These are phyloP conservation scores for Entophlyctis luteolus DNA, from an alignment of 192 early-diverging fungal species.

Conservation along the genomic window DNA sequence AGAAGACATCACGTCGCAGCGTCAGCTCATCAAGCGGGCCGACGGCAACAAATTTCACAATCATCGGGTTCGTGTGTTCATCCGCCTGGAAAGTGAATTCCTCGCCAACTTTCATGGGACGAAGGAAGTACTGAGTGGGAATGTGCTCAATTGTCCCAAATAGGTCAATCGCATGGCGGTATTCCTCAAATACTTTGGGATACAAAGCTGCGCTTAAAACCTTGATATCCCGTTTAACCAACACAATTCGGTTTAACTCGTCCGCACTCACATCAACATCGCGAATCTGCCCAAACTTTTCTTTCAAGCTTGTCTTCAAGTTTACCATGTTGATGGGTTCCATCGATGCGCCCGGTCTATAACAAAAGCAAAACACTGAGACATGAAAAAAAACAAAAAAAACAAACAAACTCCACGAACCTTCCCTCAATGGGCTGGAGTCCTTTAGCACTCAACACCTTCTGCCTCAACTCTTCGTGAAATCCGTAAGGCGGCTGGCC, in stretches of 20 bases:
- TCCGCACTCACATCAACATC: conserved; percentile 52
- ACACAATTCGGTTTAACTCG: neutral
- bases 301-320: conserved; percentile 69
- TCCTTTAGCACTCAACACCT: conserved; percentile 66
- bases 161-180: conserved; percentile 63
- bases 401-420: neutral
- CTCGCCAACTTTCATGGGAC: conserved; percentile 79
- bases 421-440: conserved; percentile 70
- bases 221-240: conserved; percentile 39
- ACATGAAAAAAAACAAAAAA: neutral
- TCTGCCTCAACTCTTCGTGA: conserved; percentile 80
- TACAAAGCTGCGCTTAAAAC: conserved; percentile 86
- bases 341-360: conserved; percentile 76
- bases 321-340: conserved; percentile 71
- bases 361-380: neutral
- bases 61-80: conserved; percentile 71
- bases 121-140: conserved; percentile 87
- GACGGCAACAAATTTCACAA: conserved; percentile 84
- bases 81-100: conserved; percentile 85
- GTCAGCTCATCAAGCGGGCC: conserved; percentile 75
- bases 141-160: conserved; percentile 86
- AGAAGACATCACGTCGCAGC: conserved; percentile 87
- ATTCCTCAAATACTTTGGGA: conserved; percentile 89
- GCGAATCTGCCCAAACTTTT: conserved; percentile 82
- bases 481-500: conserved; percentile 94